Evolutionary conservation across 441 rosid genomes (phyloP).

Genomic region (Oxalis stricta): DNA sequence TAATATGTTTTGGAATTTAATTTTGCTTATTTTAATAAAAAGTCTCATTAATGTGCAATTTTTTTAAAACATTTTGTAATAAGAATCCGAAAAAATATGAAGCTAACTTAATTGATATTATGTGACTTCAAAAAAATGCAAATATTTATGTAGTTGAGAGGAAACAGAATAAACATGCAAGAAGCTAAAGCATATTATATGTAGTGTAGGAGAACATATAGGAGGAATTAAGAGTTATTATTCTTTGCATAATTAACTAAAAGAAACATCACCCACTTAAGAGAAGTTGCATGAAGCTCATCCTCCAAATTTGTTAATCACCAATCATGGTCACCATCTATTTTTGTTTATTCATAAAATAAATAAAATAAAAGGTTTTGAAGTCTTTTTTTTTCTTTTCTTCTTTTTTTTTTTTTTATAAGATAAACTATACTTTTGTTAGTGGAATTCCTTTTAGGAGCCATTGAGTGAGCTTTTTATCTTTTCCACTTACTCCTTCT

Average conservation of each 20-base stretch:
- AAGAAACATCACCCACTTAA: constrained; percentile 28
- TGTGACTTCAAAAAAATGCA: background rate
- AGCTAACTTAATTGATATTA: too few species aligned
- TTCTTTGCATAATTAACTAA: constrained; percentile 20
- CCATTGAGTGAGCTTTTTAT: constrained; percentile 16
- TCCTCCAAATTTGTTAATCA: constrained; percentile 34
- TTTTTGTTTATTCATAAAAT: too few species aligned
- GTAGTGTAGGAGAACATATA: constrained; percentile 8
- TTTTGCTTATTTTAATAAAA: too few species aligned
- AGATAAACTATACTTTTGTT: constrained; percentile 25
- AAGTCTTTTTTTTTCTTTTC: too few species aligned
- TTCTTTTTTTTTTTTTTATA: constrained; percentile 20
- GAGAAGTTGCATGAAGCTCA: constrained; percentile 46
- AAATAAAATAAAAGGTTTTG: too few species aligned
- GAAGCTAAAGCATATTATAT: constrained; percentile 12
- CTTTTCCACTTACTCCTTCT: constrained; percentile 29
- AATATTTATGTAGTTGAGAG: background rate
- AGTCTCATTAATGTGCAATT: too few species aligned
- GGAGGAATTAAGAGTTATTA: constrained; percentile 7
- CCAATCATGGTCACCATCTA: constrained; percentile 33
- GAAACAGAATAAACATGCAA: constrained; percentile 9
- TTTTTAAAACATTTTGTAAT: too few species aligned
- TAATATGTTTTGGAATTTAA: too few species aligned
- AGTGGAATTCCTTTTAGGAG: constrained; percentile 70
- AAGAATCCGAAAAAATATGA: too few species aligned